A percentile compares a stretch with the other conserved stretches of the same genome.
Conservation (phyloP, 106 monocot species). For the Phalaenopsis equestris region DNA sequence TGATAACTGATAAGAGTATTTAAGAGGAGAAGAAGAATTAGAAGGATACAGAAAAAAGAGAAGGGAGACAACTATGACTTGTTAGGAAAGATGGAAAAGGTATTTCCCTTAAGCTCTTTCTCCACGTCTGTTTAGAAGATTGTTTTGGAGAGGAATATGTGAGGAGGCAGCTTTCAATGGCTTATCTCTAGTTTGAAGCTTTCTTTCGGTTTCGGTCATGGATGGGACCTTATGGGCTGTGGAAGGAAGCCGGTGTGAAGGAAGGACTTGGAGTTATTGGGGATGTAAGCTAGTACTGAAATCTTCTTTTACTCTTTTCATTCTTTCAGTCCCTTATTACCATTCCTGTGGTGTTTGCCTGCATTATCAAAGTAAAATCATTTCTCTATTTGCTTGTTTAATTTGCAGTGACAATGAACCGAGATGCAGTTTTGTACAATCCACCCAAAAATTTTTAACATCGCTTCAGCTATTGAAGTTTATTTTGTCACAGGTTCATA, state of each 20-base stretch:
- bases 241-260: too few species aligned
- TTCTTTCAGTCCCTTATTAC: not conserved
- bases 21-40: not conserved
- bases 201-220: not conserved
- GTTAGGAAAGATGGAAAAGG: not conserved
- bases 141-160: slow-evolving; percentile 9
- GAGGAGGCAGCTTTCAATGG: slow-evolving; percentile 9
- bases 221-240: not conserved
- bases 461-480: too few species aligned
- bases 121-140: slow-evolving; percentile 9
- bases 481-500: too few species aligned
- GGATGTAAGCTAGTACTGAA: not conserved
- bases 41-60: too few species aligned
- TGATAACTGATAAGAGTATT: not conserved
- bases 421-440: too few species aligned
- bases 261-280: too few species aligned
- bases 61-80: not conserved
- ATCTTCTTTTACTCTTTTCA: slow-evolving; percentile 1
- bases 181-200: too few species aligned
- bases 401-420: too few species aligned
- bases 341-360: too few species aligned
- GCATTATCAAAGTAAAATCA: too few species aligned
- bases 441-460: too few species aligned
- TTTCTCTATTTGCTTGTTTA: too few species aligned
- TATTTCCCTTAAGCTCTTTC: slow-evolving; percentile 13